Evolutionary conservation across 768 basidiomycete genomes (phyloP).

Genomic region (Tephrocybe sp.): DNA sequence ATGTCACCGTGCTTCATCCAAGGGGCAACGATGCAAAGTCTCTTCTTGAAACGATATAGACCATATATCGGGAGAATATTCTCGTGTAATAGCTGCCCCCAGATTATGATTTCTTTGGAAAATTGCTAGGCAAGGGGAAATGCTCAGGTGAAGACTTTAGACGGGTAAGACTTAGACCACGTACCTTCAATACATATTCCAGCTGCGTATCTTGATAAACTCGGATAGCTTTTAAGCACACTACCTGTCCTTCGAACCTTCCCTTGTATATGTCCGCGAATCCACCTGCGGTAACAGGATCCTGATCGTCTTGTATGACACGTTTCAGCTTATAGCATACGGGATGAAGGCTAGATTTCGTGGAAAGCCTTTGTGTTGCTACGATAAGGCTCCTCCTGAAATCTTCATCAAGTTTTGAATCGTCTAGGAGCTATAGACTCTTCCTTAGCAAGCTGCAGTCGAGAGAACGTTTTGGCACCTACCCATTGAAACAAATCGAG

Average conservation of each 20-base stretch:
- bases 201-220: background rate
- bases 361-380: background rate
- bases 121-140: background rate
- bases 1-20: slow-evolving; percentile 7
- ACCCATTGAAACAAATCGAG: slow-evolving; percentile 1
- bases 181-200: background rate
- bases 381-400: background rate
- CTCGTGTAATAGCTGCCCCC: background rate
- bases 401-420: background rate
- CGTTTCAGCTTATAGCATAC: background rate
- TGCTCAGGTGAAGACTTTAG: background rate
- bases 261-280: background rate
- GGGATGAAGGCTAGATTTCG: background rate
- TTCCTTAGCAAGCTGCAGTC: background rate
- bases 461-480: background rate
- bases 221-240: background rate
- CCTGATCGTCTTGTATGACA: background rate
- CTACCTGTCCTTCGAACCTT: background rate
- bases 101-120: background rate
- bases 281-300: background rate
- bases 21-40: background rate
- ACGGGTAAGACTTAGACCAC: too few species aligned
- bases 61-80: slow-evolving; percentile 7
- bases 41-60: background rate
- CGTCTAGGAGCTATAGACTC: background rate